These are phyloP conservation scores for Phyllosticta paracitricarpa DNA, from an alignment of 2,329 filamentous ascomycete species.

Conservation along the genomic window DNA sequence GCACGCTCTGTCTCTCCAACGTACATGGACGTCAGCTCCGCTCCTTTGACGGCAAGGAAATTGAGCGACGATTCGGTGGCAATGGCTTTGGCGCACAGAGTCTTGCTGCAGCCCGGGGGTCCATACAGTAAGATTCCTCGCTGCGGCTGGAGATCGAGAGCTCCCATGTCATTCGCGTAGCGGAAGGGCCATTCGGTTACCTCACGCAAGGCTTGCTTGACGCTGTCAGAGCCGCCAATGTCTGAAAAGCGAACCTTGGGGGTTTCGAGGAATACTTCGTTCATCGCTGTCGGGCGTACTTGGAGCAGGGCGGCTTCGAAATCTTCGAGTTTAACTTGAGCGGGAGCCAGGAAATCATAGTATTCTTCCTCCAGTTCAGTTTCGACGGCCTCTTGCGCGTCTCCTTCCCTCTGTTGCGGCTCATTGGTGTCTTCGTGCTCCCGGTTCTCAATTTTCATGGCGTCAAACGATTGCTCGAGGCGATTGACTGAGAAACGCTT, in stretches of 20 bases:
- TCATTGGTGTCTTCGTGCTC: background rate
- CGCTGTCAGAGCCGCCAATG: slow-evolving; percentile 71
- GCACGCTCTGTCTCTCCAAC: slow-evolving; percentile 88
- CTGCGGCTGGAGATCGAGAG: slow-evolving; percentile 48
- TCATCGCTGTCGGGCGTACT: slow-evolving; percentile 76
- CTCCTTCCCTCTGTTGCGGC: background rate
- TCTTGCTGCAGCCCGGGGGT: slow-evolving; percentile 91
- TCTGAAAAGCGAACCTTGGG: slow-evolving; percentile 79
- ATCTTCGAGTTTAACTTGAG: slow-evolving; percentile 34
- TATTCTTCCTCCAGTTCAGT: background rate
- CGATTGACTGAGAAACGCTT: background rate
- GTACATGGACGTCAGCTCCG: slow-evolving; percentile 92
- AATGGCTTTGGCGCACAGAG: slow-evolving; percentile 79
- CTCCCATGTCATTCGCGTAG: slow-evolving; percentile 41
- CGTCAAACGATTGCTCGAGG: background rate
- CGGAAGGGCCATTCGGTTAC: slow-evolving; percentile 50
- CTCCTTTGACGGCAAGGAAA: slow-evolving; percentile 89
- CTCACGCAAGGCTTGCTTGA: slow-evolving; percentile 53
- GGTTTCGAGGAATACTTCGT: slow-evolving; percentile 79
- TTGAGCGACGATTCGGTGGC: slow-evolving; percentile 87
- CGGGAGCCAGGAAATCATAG: background rate
- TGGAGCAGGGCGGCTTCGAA: slow-evolving; percentile 55
- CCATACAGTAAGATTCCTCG: slow-evolving; percentile 86
- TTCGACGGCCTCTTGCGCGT: background rate
- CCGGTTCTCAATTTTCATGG: background rate